Evolutionary conservation across 2,329 filamentous ascomycete species (phyloP), one percentile per base, ranked within the genome.

Genomic region (Coleophoma eucalyptorum): DNA sequence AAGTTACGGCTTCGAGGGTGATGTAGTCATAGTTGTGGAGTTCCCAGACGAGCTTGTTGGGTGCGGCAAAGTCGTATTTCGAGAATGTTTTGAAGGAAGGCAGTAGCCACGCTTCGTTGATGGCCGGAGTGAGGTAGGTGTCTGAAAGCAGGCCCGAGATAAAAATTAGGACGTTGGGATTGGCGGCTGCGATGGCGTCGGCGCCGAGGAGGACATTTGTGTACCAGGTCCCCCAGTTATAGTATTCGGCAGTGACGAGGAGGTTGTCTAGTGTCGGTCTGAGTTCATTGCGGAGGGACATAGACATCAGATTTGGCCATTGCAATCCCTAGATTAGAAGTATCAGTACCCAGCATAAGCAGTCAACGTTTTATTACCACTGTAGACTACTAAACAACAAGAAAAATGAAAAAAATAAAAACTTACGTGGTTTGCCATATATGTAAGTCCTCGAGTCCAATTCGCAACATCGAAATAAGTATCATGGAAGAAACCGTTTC

Each of bases 401-500:
- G 10, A 26, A 2, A 26, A 8, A 26, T 26, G 10, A 7, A 26
- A 8, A 26, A 26, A 26, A 7, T 7, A 5, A 26, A 7, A 5
- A 26, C 26, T 6, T 26, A 26, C 42, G 4, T 26, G 81, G 2
- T 72, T 63, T 0, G 81, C 77, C 78, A 87, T 86, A 60, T 78
- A 87, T 0, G 67, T 64, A 18, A 81, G 68, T 0, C 83, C 84
- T 8, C 83, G 71, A 5, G 75, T 70, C 84, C 84, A 87, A 40
- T 84, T 84, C 1, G 69, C 65, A 0, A 76, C 70, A 50, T 78
- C 64, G 55, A 84, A 87, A 58, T 83, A 74, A 0, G 65, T 73
- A 59, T 87, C 83, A 11, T 81, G 79, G 67, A 80, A 84, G 79
- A 80, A 84, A 19, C 72, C 67, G 60, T 84, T 84, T 3, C 78